These are phyloP conservation scores for Apiospora hydei DNA, from an alignment of 2,329 filamentous ascomycete species.

Conservation along the genomic window DNA sequence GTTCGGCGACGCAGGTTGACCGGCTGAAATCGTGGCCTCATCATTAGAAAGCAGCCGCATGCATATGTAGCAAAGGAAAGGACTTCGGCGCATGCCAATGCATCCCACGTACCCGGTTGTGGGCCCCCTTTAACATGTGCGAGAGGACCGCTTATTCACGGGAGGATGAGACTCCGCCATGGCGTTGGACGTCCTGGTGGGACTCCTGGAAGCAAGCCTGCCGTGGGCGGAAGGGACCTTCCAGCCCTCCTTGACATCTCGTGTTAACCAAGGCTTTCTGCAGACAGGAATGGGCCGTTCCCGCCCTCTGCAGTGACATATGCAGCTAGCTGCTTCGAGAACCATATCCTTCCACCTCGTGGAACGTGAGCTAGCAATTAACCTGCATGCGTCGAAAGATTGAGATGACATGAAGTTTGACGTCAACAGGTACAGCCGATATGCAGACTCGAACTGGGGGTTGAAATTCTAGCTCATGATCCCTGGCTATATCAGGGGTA, in stretches of 20 bases:
- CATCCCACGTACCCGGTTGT: conserved; percentile 8
- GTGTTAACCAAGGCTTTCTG: conserved; percentile 2
- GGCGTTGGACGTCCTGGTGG: background rate
- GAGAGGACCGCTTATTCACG: background rate
- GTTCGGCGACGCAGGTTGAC: background rate
- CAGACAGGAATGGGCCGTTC: background rate
- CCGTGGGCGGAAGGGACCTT: background rate
- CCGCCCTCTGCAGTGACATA: conserved; percentile 6
- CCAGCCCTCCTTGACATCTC: background rate
- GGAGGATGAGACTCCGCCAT: background rate
- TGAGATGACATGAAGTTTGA: conserved; percentile 1
- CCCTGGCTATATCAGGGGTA: background rate
- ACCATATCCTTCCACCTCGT: background rate
- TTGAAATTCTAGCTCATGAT: background rate
- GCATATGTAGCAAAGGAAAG: background rate
- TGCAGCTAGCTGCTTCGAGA: conserved; percentile 10
- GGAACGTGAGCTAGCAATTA: background rate
- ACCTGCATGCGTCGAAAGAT: background rate
- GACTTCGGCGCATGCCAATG: background rate
- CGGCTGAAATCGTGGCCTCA: background rate
- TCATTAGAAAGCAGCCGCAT: background rate
- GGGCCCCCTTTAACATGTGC: background rate
- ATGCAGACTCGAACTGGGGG: background rate
- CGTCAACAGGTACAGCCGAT: background rate
- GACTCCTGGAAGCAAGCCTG: background rate